Base-by-base conservation (phyloP, 169 alveolate genomes). In the Plasmodium chabaudi region DNA sequence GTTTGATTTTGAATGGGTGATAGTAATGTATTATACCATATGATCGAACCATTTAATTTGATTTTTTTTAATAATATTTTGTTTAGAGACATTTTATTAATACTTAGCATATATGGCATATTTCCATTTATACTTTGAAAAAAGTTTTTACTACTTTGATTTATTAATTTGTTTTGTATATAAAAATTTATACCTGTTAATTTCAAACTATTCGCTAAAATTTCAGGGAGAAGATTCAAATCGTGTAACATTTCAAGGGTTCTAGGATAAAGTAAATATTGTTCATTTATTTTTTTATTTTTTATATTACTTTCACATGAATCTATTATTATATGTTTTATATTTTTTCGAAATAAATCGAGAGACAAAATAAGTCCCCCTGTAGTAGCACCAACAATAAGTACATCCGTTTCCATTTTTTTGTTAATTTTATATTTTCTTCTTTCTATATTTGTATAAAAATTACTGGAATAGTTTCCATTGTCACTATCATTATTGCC, bases 31-130 rank as follows among this genome's bases (percentile, higher is more conserved):
- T 51, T 72, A 57, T 23, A 72, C 68, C 5, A 21, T 17, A 6
- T 13, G 4, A 5, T 23, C 21, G 71, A 72, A 19, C 21, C 47
- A 21, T 39, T 49, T 34, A 34, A 34, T 34, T 34, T 13, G 25
- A 72, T 15, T 15, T 44, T 57, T 15, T 34, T 72, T 44, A 59
- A 9, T 57, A 72, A 64, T n/a, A 72, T 57, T 42, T 51, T 72
- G 23, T 72, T 72, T 49, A 72, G 42, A 21, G 72, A 23, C 13
- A 21, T 57, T 49, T 72, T 72, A 34, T 4, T 72, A 34, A 72
- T 72, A 72, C 87, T 57, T 59, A 72, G n/a, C 87, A 72, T 72
- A 49, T 72, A 72, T 49, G 87, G 60, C 60, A 63, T 57, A 9
- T 27, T 57, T 1, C 71, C 72, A 72, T 59, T 72, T 25, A 21